A percentile compares a stretch with the other conserved stretches of the same genome.
Conservation (phyloP, 2,329 filamentous ascomycete species). For the Cladosporium sp. region DNA sequence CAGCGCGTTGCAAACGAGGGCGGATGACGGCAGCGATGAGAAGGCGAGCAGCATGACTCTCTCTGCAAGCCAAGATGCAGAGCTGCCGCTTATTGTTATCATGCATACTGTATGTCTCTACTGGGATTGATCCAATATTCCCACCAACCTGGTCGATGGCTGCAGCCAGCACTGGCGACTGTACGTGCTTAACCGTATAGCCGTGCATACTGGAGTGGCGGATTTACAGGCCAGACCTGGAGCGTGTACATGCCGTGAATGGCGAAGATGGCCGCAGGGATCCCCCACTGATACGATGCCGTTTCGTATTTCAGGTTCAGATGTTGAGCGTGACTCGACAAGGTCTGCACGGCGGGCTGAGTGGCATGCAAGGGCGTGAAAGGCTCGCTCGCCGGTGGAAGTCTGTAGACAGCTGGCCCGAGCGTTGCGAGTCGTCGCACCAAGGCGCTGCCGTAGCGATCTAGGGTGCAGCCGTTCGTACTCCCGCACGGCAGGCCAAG, state of each 20-base stretch:
- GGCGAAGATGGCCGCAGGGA: constrained; percentile 1
- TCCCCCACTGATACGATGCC: constrained; percentile 1
- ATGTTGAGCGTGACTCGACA: neutral
- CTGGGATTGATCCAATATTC: neutral
- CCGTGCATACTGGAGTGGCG: neutral
- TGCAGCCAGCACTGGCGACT: neutral
- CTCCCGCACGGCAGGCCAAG: neutral
- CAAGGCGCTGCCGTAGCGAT: neutral
- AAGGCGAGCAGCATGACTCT: neutral
- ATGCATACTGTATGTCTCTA: neutral
- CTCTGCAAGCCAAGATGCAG: neutral
- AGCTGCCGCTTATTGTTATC: neutral
- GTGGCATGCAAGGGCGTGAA: neutral
- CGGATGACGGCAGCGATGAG: neutral
- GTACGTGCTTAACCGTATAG: neutral
- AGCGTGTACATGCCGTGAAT: neutral
- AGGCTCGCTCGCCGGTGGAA: neutral
- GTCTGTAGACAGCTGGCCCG: neutral
- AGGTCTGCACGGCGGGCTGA: neutral
- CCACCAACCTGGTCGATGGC: neutral
- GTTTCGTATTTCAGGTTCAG: neutral
- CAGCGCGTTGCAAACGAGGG: constrained; percentile 10
- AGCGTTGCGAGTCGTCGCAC: constrained; percentile 2
- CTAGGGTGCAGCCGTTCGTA: constrained; percentile 1
- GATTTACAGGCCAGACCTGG: neutral